These are phyloP conservation scores for Asterella californica DNA, from an alignment of 225 moss, liverwort and hornwort species.

Conservation along the genomic window DNA sequence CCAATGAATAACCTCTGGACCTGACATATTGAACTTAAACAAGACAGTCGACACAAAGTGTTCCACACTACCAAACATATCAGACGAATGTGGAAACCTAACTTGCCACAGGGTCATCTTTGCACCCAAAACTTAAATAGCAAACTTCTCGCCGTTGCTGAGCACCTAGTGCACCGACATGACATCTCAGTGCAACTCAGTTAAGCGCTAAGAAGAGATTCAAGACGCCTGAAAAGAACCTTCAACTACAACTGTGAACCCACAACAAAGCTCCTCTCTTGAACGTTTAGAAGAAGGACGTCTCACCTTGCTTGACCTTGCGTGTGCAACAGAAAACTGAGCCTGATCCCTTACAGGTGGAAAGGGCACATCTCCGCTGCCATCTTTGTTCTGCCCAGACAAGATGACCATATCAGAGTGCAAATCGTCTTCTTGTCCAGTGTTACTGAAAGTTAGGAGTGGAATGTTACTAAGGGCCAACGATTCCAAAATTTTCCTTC, in stretches of 20 bases:
- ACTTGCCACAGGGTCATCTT: neutral
- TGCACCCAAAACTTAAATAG: neutral
- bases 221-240: neutral
- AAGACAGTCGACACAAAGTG: neutral
- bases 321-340: conserved; percentile 88
- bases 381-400: conserved; percentile 75
- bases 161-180: neutral
- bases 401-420: neutral
- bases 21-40: neutral
- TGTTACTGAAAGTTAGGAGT: neutral
- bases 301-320: conserved; percentile 93
- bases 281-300: neutral
- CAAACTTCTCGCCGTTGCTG: neutral
- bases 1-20: neutral
- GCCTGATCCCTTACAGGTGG: conserved; percentile 84
- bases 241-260: neutral
- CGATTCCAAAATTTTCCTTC: neutral
- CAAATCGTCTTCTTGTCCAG: neutral
- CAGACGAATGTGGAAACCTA: neutral
- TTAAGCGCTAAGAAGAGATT: neutral
- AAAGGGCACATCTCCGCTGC: conserved; percentile 95
- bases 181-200: neutral
- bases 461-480: neutral
- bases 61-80: neutral
- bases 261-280: neutral